Conservation (phyloP, 108 stramenopile genomes). For the Nannochloropsis gaditana region DNA sequence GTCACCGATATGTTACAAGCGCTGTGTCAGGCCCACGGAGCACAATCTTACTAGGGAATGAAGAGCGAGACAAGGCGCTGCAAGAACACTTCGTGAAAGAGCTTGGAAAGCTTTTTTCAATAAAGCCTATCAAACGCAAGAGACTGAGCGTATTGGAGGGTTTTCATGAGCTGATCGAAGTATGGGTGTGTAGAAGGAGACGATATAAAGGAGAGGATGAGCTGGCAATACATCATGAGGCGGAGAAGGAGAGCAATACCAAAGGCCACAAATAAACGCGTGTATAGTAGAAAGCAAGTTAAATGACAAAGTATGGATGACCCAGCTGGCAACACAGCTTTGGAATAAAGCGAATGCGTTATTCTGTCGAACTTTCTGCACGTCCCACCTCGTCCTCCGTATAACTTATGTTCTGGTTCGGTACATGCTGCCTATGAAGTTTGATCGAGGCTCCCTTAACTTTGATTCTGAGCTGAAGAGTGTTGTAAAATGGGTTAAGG, state of each 20-base stretch:
- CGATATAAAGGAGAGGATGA: not conserved
- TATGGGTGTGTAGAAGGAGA: not conserved
- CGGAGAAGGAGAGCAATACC: not conserved
- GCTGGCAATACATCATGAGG: not conserved
- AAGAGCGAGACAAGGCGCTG: not conserved
- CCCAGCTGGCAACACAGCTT: not conserved
- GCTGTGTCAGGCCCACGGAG: not conserved
- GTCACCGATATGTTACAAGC: not conserved
- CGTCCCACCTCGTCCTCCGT: not conserved
- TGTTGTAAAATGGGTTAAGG: no score
- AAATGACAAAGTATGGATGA: no score
- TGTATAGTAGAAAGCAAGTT: not conserved
- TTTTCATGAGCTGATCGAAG: not conserved
- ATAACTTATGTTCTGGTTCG: no score
- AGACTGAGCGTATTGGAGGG: not conserved
- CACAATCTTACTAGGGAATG: not conserved
- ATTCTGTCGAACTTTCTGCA: not conserved
- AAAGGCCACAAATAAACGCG: not conserved
- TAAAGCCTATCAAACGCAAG: not conserved
- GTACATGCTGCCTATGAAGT: no score
- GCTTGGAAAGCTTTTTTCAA: not conserved
- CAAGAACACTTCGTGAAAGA: not conserved
- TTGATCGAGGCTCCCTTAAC: no score
- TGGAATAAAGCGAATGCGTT: not conserved
- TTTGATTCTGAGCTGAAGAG: no score